These are phyloP conservation scores for Pugionium dolabratum DNA, from an alignment of 345 rosid genomes.

Conservation along the genomic window DNA sequence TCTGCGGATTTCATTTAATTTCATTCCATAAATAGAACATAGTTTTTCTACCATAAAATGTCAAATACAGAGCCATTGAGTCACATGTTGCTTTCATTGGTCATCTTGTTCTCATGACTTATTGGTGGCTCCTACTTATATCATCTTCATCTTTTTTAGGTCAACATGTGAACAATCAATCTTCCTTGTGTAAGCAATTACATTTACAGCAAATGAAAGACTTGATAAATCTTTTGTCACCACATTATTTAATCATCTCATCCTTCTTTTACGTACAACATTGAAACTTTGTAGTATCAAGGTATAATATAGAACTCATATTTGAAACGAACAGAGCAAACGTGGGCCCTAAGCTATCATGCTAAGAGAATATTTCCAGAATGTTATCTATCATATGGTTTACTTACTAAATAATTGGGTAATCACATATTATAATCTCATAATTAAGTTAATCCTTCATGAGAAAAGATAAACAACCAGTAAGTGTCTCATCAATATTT, in stretches of 20 bases:
- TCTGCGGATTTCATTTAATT: no score
- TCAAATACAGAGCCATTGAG: constrained; percentile 15
- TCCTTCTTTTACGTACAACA: background rate
- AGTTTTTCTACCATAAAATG: background rate
- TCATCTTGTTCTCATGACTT: constrained; percentile 29
- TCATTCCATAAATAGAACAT: background rate
- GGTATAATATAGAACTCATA: background rate
- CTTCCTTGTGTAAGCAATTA: constrained; percentile 21
- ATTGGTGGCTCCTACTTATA: constrained; percentile 11
- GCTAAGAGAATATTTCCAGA: background rate
- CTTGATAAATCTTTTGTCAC: constrained; percentile 14
- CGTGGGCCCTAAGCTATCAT: background rate
- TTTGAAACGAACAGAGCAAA: background rate
- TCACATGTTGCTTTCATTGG: constrained; percentile 21
- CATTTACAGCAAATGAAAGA: background rate
- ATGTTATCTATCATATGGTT: background rate
- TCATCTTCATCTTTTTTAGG: constrained; percentile 9
- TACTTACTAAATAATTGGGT: constrained; percentile 4
- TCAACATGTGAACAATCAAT: background rate
- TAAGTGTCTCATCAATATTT: background rate
- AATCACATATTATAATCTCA: background rate
- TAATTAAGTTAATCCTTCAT: background rate
- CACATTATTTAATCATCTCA: background rate
- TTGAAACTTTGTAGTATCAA: background rate
- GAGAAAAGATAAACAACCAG: constrained; percentile 10